Evolutionary conservation across 495 filamentous ascomycete genomes (phyloP).

Genomic region (Neurospora sp.): DNA sequence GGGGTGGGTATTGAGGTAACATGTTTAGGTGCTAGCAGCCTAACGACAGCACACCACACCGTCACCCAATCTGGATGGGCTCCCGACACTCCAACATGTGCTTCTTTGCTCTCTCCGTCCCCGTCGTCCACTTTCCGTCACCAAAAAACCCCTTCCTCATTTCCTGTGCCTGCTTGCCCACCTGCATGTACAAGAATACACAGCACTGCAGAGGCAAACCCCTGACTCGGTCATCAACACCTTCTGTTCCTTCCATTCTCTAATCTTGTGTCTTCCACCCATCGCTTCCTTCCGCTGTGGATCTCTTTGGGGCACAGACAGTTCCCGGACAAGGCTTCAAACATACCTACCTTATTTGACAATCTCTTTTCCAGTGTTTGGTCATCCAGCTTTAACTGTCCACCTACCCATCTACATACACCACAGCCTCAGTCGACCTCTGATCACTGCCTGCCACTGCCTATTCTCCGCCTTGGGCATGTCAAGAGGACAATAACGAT

Average conservation of each 20-base stretch:
- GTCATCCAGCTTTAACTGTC: neutral
- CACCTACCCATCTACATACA: neutral
- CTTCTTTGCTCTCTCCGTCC: neutral
- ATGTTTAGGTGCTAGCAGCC: neutral
- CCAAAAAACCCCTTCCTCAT: neutral
- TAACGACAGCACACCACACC: neutral
- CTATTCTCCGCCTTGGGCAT: neutral
- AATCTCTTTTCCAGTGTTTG: neutral
- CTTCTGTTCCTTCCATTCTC: neutral
- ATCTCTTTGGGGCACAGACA: neutral
- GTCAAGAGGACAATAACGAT: neutral
- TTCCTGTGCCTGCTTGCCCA: neutral
- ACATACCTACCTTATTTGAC: neutral
- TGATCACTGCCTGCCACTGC: neutral
- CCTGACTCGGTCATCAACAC: neutral
- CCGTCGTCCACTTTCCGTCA: neutral
- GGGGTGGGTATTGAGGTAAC: neutral
- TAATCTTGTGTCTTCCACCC: neutral
- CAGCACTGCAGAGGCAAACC: neutral
- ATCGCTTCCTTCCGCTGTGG: neutral
- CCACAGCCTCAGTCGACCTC: neutral
- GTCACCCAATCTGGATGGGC: neutral
- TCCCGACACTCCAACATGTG: neutral
- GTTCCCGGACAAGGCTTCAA: neutral
- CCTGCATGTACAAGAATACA: too few relatives aligned